Evolutionary conservation across 495 filamentous ascomycete genomes (phyloP).

Genomic region (Tetracladium setigerum): DNA sequence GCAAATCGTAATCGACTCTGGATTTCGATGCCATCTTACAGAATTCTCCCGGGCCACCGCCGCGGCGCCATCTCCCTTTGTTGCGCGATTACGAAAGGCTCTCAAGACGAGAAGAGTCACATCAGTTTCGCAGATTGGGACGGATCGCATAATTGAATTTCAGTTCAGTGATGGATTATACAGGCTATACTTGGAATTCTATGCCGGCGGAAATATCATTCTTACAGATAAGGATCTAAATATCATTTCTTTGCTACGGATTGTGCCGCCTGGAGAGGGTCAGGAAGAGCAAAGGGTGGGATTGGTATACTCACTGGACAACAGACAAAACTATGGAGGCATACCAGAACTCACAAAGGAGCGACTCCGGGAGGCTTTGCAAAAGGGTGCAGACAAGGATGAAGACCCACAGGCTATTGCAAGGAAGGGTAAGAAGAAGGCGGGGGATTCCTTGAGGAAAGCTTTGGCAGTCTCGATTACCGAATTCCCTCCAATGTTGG

Average conservation of each 20-base stretch:
- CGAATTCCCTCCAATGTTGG: slow-evolving; percentile 75
- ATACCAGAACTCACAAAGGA: slow-evolving; percentile 66
- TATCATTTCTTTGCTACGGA: slow-evolving; percentile 72
- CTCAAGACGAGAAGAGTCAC: slow-evolving; percentile 83
- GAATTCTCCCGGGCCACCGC: slow-evolving; percentile 81
- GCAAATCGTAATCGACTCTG: slow-evolving; percentile 86
- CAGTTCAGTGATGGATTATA: slow-evolving; percentile 88
- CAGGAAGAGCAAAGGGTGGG: slow-evolving; percentile 72
- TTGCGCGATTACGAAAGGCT: slow-evolving; percentile 73
- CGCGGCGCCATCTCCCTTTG: slow-evolving; percentile 74
- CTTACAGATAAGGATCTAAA: slow-evolving; percentile 75
- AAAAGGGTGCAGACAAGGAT: slow-evolving; percentile 51
- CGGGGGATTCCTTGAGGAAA: slow-evolving; percentile 64
- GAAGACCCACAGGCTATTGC: slow-evolving; percentile 30
- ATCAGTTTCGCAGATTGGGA: slow-evolving; percentile 74
- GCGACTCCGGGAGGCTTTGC: slow-evolving; percentile 59
- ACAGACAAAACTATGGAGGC: slow-evolving; percentile 74
- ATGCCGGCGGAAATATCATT: slow-evolving; percentile 91
- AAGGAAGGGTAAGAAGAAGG: slow-evolving; percentile 72
- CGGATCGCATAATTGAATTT: slow-evolving; percentile 87
- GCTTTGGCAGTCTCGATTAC: slow-evolving; percentile 74
- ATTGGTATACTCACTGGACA: slow-evolving; percentile 67
- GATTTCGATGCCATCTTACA: slow-evolving; percentile 93
- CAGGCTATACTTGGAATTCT: slow-evolving; percentile 88
- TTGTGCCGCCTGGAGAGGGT: slow-evolving; percentile 64